Percentiles rank a stretch among this genome's conserved stretches.
Evolutionary conservation across 495 filamentous ascomycete species (phyloP).

Genomic region (Poronia punctata): DNA sequence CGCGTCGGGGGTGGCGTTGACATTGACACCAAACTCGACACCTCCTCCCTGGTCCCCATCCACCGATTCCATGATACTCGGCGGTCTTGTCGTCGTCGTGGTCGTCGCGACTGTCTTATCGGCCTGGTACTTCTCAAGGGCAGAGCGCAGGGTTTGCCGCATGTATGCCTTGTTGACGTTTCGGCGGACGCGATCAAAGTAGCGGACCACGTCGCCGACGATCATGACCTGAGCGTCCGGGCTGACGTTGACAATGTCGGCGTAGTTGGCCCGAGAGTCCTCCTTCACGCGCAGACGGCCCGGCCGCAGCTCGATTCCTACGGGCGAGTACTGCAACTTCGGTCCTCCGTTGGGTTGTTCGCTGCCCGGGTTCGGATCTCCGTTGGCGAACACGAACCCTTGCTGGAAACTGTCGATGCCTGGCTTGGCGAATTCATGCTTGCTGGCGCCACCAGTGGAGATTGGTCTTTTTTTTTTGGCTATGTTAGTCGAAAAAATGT

Average conservation of each 20-base stretch:
- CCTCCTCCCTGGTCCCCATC: slow-evolving; percentile 7
- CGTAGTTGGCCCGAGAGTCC: slow-evolving; percentile 27
- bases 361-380: slow-evolving; percentile 20
- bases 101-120: slow-evolving; percentile 8
- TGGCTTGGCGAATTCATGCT: slow-evolving; percentile 27
- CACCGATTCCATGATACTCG: slow-evolving; percentile 8
- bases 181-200: slow-evolving; percentile 26
- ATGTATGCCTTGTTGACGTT: slow-evolving; percentile 31
- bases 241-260: slow-evolving; percentile 25
- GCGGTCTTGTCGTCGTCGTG: slow-evolving; percentile 5
- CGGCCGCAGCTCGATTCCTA: slow-evolving; percentile 23
- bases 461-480: slow-evolving; percentile 20
- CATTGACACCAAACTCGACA: slow-evolving; percentile 2
- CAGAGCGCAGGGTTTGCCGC: slow-evolving; percentile 25
- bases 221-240: slow-evolving; percentile 27
- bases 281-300: slow-evolving; percentile 27
- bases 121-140: slow-evolving; percentile 24
- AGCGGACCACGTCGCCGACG: slow-evolving; percentile 26
- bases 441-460: slow-evolving; percentile 21
- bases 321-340: slow-evolving; percentile 23
- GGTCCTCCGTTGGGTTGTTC: slow-evolving; percentile 12
- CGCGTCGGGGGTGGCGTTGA: not conserved
- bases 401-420: slow-evolving; percentile 29
- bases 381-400: slow-evolving; percentile 25
- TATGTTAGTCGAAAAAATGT: slow-evolving; percentile 15